These are phyloP conservation scores for Beauveria caledonica DNA, from an alignment of 2,329 filamentous ascomycete genomes.

Conservation along the genomic window DNA sequence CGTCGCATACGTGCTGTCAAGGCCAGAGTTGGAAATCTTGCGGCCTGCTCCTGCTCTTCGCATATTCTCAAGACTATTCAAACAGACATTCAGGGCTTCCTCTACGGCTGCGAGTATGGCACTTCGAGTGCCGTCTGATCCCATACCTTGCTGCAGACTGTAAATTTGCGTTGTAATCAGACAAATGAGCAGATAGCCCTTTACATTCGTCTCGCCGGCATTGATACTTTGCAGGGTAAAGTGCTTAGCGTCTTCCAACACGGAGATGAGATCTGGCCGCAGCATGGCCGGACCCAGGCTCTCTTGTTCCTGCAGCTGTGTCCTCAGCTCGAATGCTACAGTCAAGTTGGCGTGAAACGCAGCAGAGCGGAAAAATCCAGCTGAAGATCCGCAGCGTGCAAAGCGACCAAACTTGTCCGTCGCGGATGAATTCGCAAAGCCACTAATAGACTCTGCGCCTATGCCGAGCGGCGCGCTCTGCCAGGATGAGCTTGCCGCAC, in stretches of 20 bases:
- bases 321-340: slow-evolving; percentile 32
- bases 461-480: not conserved
- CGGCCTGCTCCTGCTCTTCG: not conserved
- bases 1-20: not conserved
- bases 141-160: not conserved
- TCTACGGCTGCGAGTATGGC: not conserved
- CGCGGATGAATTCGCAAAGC: slow-evolving; percentile 5
- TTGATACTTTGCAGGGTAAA: slow-evolving; percentile 33
- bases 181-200: slow-evolving; percentile 36
- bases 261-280: slow-evolving; percentile 32
- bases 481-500: slow-evolving; percentile 22
- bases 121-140: not conserved
- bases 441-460: not conserved
- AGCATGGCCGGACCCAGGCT: slow-evolving; percentile 25
- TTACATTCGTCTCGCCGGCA: slow-evolving; percentile 46
- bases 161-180: not conserved
- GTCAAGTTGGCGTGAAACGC: slow-evolving; percentile 28
- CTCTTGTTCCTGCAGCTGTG: slow-evolving; percentile 33
- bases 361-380: slow-evolving; percentile 32
- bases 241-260: slow-evolving; percentile 31
- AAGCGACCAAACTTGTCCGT: slow-evolving; percentile 17
- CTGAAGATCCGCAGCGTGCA: slow-evolving; percentile 29
- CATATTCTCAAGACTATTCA: not conserved
- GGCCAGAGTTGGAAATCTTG: not conserved
- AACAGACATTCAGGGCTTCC: not conserved